A percentile compares a stretch with the other conserved stretches of the same genome.
These are phyloP conservation scores for Pythium volutum DNA, from an alignment of 352 stramenopile species.

Conservation along the genomic window DNA sequence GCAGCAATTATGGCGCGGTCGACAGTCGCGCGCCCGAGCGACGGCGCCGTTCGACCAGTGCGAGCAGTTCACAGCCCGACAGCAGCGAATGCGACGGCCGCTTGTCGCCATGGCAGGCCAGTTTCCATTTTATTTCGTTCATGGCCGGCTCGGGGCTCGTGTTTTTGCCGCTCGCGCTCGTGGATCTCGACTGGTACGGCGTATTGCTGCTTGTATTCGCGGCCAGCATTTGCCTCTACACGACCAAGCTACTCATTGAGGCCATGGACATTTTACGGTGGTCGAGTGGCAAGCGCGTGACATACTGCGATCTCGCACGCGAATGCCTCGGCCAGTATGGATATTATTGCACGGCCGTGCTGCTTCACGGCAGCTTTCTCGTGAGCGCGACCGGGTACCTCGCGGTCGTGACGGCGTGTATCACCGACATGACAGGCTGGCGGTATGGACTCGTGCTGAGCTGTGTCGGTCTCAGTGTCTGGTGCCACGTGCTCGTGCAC, in stretches of 20 bases:
- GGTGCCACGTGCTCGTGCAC: conserved; percentile 65
- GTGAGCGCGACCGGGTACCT: conserved; percentile 61
- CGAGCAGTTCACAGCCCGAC: conserved; percentile 7
- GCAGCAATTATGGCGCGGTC: conserved; percentile 22
- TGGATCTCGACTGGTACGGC: conserved; percentile 79
- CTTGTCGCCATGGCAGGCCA: conserved; percentile 59
- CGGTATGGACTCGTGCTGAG: conserved; percentile 53
- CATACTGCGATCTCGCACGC: conserved; percentile 64
- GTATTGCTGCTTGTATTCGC: conserved; percentile 57
- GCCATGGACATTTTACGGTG: conserved; percentile 69
- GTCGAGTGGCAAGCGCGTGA: conserved; percentile 56
- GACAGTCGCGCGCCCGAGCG: not conserved
- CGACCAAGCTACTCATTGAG: conserved; percentile 62
- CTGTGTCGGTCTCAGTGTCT: conserved; percentile 47
- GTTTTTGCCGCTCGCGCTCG: conserved; percentile 64
- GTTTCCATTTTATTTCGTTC: conserved; percentile 72
- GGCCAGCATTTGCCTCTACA: conserved; percentile 52
- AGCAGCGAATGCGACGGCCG: conserved; percentile 15
- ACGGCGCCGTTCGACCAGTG: not conserved
- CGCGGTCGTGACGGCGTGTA: conserved; percentile 49
- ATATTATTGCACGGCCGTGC: conserved; percentile 34
- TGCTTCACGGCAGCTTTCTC: conserved; percentile 60
- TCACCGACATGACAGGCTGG: conserved; percentile 57
- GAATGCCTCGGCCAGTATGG: conserved; percentile 58
- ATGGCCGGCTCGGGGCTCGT: conserved; percentile 74